These are phyloP conservation scores for Zopfochytrium polystomum DNA, from an alignment of 371 early-diverging fungal species.

Conservation along the genomic window DNA sequence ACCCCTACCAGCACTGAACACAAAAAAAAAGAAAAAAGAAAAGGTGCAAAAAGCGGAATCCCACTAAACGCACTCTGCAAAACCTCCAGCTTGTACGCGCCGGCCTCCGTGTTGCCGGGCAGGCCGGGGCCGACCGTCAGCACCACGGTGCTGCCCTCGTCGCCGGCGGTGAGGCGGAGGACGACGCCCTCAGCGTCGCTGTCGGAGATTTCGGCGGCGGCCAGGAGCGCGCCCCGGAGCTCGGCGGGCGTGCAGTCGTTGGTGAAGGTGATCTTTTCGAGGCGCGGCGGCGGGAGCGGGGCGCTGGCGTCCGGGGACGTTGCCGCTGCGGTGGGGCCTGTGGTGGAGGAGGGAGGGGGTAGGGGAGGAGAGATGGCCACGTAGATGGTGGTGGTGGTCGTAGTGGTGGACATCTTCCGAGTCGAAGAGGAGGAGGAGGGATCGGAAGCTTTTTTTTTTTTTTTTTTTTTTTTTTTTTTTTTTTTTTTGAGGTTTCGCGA, in stretches of 20 bases:
- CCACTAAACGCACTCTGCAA: conserved; percentile 13
- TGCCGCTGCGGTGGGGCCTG: too few species aligned
- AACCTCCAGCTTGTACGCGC: conserved; percentile 17
- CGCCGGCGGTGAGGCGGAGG: conserved; percentile 7
- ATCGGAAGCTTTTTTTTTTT: too few species aligned
- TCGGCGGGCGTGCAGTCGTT: conserved; percentile 22
- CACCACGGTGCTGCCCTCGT: too few species aligned
- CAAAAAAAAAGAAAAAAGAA: conserved; percentile 8
- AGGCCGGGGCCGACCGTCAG: conserved; percentile 25
- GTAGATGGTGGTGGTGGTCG: too few species aligned
- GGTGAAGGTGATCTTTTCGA: conserved; percentile 24
- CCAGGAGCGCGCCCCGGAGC: conserved; percentile 19
- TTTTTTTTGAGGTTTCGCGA: too few species aligned
- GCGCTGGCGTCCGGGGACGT: too few species aligned
- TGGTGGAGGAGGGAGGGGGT: too few species aligned
- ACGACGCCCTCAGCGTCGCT: conserved; percentile 5
- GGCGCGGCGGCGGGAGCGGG: too few species aligned
- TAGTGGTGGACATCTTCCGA: too few species aligned
- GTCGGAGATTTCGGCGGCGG: conserved; percentile 26
- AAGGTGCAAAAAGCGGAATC: not conserved
- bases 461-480: too few species aligned
- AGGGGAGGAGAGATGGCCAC: too few species aligned
- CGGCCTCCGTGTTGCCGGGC: conserved; percentile 14
- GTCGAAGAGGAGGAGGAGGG: too few species aligned
- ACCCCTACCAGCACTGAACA: not conserved